These are phyloP conservation scores for Ligustrum vulgare DNA, from an alignment of 257 asterid genomes.

Conservation along the genomic window DNA sequence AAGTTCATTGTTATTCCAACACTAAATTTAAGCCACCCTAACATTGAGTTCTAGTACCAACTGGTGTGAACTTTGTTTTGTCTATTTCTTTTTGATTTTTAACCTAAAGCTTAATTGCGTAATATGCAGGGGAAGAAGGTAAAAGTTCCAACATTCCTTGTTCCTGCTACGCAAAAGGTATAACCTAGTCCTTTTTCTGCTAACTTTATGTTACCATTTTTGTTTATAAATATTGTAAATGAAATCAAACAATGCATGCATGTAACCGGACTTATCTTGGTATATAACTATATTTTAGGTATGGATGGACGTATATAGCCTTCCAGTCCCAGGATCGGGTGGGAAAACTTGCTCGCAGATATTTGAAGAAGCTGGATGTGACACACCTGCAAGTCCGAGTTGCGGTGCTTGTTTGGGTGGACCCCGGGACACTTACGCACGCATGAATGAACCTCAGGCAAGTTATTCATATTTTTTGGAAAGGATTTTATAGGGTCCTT, in stretches of 20 bases:
- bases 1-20: no score
- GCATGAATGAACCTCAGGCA: slow-evolving; percentile 91
- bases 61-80: background rate
- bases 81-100: background rate
- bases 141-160: slow-evolving; percentile 97
- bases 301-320: slow-evolving; percentile 93
- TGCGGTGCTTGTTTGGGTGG: slow-evolving; percentile 99
- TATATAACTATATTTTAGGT: slow-evolving; percentile 47
- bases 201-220: background rate
- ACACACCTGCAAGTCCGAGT: slow-evolving; percentile 96
- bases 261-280: background rate
- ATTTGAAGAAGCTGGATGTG: slow-evolving; percentile 99
- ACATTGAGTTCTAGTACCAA: background rate
- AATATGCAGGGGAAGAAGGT: slow-evolving; percentile 78
- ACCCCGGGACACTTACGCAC: slow-evolving; percentile 92
- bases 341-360: slow-evolving; percentile 97
- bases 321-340: slow-evolving; percentile 89
- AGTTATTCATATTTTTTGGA: slow-evolving; percentile 26
- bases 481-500: background rate
- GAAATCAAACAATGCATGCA: background rate
- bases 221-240: background rate
- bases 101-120: slow-evolving; percentile 21
- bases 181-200: slow-evolving; percentile 11
- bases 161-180: slow-evolving; percentile 99
- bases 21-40: no score